Percentiles rank a stretch among this genome's conserved stretches.
Evolutionary conservation across 768 basidiomycete genomes (phyloP).

Genomic region (Lactarius hengduanensis): DNA sequence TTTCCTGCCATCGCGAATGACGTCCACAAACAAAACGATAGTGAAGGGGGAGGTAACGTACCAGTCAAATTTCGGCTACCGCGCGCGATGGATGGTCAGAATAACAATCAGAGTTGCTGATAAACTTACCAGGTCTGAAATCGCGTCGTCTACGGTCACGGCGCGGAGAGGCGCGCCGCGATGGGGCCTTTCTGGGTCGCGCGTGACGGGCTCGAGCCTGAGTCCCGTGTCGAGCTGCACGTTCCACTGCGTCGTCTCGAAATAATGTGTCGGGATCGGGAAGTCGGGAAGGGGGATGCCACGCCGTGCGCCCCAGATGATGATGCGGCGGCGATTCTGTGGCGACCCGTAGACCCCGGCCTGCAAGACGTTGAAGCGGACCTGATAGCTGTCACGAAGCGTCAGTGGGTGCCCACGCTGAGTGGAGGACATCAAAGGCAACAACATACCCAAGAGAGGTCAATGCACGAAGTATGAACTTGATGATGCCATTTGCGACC

Average conservation of each 20-base stretch:
- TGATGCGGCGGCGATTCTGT: slow-evolving; percentile 63
- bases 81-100: neutral
- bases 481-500: slow-evolving; percentile 58
- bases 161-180: slow-evolving; percentile 55
- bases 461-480: slow-evolving; percentile 60
- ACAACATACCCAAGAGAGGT: slow-evolving; percentile 59
- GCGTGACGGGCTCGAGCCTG: slow-evolving; percentile 10
- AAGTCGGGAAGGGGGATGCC: slow-evolving; percentile 58
- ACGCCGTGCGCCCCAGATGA: slow-evolving; percentile 64
- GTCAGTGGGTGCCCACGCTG: neutral
- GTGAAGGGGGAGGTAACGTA: slow-evolving; percentile 28
- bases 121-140: slow-evolving; percentile 61
- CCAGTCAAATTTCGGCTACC: slow-evolving; percentile 72
- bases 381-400: slow-evolving; percentile 54
- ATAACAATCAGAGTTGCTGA: neutral
- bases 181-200: slow-evolving; percentile 16
- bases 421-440: neutral
- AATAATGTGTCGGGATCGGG: slow-evolving; percentile 61
- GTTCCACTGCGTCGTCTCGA: slow-evolving; percentile 33
- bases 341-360: slow-evolving; percentile 72
- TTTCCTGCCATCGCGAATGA: slow-evolving; percentile 5
- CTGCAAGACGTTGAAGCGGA: slow-evolving; percentile 60
- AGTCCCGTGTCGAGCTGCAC: slow-evolving; percentile 22
- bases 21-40: neutral
- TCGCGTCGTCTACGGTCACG: slow-evolving; percentile 63